Evolutionary conservation across 2,329 filamentous ascomycete genomes (phyloP), one percentile per base, ranked within the genome.

Genomic region (Paecilomyces dactylethromorphus): DNA sequence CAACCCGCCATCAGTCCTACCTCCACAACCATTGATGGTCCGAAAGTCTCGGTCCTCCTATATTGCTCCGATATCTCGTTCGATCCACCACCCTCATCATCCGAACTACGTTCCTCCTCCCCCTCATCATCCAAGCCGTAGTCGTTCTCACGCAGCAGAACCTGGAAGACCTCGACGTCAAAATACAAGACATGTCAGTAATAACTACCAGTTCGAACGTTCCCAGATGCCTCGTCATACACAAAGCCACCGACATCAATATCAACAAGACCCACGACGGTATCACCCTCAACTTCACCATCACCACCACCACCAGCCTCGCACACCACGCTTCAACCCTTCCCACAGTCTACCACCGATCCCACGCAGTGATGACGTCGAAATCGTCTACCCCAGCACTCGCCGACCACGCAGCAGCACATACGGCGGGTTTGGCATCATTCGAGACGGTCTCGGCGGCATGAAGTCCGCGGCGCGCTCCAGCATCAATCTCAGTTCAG

Each of bases 1-100:
- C 54, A 70, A 73, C n/a, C 71, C 72, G 1, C 71, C 73, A 15
- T 70, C 72, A 57, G 70, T 74, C 0, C 66, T 74, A 13, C 58
- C 61, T 18, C 65, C 65, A 11, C 65, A 64, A 21, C 67, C 69
- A 12, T 52, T 62, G 29, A 68, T 62, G 31, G 64, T 71, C 3
- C 64, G 61, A 50, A 65, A 69, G 58, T 69, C 71, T n/a, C 63
- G 62, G 11, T 65, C 66, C 2, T 60, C 65, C 13, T 56, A 64
- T 22, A 61, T 59, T 55, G 58, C 35, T 33, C 64, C 63, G 7
- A 15, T 60, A 8, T 24, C 63, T 13, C 61, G 60, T 39, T 69
- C 67, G 21, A 63, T 63, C 52, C 60, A 68, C 54, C 66, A 68
- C 53, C 66, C 69, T 1, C 68, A 68, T 22, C 66, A 68, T 54